phyloP scores from a whole-genome alignment of 2,329 filamentous ascomycete genomes.

The Venturia oleaginea region DNA sequence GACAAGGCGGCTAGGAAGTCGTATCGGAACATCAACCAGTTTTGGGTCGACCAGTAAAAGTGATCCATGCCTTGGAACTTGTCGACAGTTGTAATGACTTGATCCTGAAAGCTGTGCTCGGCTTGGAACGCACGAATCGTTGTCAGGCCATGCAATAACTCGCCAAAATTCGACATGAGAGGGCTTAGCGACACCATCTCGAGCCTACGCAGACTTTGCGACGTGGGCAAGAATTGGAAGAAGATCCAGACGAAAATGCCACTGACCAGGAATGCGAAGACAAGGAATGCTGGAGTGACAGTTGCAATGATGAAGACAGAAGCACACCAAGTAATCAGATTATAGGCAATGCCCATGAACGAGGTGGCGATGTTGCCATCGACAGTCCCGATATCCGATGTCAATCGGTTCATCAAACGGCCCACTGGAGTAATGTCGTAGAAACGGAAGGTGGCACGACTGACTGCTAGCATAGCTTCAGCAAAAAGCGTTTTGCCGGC shows the following conservation, averaged over 20 bases:
- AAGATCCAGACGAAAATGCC: conserved; percentile 65
- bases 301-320: conserved; percentile 70
- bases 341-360: conserved; percentile 62
- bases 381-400: conserved; percentile 80
- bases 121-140: conserved; percentile 78
- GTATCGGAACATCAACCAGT: conserved; percentile 77
- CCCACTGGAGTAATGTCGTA: conserved; percentile 87
- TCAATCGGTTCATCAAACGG: conserved; percentile 83
- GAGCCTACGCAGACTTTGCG: conserved; percentile 70
- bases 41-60: conserved; percentile 81
- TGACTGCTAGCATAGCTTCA: conserved; percentile 62
- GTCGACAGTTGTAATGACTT: conserved; percentile 73
- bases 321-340: conserved; percentile 60
- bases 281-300: conserved; percentile 67
- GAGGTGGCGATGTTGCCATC: conserved; percentile 76
- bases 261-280: conserved; percentile 61
- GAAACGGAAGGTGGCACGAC: conserved; percentile 76
- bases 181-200: conserved; percentile 87
- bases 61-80: conserved; percentile 92
- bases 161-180: conserved; percentile 86
- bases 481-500: conserved; percentile 69
- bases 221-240: conserved; percentile 67
- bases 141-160: conserved; percentile 73
- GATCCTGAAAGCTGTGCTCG: conserved; percentile 68
- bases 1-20: conserved; percentile 62